Conservation (phyloP, 2,329 filamentous ascomycete species). For the Xylaria hypoxylon region DNA sequence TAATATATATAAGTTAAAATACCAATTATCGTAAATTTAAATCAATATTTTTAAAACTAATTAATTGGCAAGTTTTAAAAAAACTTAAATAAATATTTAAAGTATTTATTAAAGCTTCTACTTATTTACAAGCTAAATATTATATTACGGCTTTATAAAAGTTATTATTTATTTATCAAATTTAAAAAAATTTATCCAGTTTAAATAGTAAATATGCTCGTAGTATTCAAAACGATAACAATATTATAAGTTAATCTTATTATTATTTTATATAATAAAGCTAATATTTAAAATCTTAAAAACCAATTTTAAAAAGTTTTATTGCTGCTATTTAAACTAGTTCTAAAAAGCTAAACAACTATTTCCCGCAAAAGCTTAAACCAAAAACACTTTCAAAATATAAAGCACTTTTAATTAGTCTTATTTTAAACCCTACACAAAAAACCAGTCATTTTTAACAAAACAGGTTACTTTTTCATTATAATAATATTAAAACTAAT, state of each 20-base stretch:
- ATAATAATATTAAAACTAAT: neutral
- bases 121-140: neutral
- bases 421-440: neutral
- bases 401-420: neutral
- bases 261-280: too few species aligned
- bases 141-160: neutral
- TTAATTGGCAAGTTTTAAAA: neutral
- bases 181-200: neutral
- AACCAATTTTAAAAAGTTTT: neutral
- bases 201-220: too few species aligned
- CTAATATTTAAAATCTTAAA: too few species aligned
- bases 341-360: neutral
- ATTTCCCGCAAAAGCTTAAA: neutral
- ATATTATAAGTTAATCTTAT: too few species aligned
- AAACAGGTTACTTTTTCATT: neutral
- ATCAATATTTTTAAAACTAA: neutral
- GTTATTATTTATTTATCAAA: neutral
- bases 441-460: neutral
- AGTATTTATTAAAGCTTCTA: neutral
- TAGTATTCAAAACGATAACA: too few species aligned
- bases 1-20: neutral
- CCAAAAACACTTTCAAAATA: neutral
- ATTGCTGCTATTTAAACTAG: too few species aligned
- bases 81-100: neutral
- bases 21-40: neutral